Base-by-base conservation (phyloP, 2,329 filamentous ascomycete genomes). In the Simplicillium aogashimaense region DNA sequence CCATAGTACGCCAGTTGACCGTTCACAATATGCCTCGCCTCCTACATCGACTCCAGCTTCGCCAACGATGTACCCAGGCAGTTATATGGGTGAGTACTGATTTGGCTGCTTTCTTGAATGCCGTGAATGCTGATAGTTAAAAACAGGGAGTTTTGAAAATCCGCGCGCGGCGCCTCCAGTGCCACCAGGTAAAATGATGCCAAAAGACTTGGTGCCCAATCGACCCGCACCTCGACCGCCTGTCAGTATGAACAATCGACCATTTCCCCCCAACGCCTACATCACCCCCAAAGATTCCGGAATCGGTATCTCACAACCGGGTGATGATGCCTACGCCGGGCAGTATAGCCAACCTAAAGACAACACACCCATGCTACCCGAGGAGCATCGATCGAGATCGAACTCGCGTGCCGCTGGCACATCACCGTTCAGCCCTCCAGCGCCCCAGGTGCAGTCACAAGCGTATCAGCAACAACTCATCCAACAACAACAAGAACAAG, bases 141-240 rank as follows among this genome's bases (percentile, higher is more conserved):
- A 37, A 28, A 17, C 29, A 72, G 85, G 86, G 57, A 97, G 87
- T 68, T 98, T 97, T 63, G 92, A 97, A 66, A 97, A 98, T 57
- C 92, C 92, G 37, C 78, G 92, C 55, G 86, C 90, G 14, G 86
- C 92, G 31, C 92, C 92, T 47, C 92, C 90, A 10, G 85, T 95
- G 45, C 89, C 90, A 43, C 64, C 61, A 43, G 65, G 61, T 35
- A 57, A 65, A 28, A 64, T 67, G 33, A 57, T 62, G 42, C 40
- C 46, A 41, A 74, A 75, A 56, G 75, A 78, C 47, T 58, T 72
- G 45, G 72, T 94, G 55, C 89, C 92, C 37, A 84, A 78, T 53
- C 78, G 92, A 45, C 85, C 87, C 40, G 88, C 90, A 35, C 92
- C 89, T 38, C 86, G 85, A 60, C 86, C 90, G n/a, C 92, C 90